These are phyloP conservation scores for Cryptococcus floricola DNA, from an alignment of 1,284 basidiomycete species.

Conservation along the genomic window DNA sequence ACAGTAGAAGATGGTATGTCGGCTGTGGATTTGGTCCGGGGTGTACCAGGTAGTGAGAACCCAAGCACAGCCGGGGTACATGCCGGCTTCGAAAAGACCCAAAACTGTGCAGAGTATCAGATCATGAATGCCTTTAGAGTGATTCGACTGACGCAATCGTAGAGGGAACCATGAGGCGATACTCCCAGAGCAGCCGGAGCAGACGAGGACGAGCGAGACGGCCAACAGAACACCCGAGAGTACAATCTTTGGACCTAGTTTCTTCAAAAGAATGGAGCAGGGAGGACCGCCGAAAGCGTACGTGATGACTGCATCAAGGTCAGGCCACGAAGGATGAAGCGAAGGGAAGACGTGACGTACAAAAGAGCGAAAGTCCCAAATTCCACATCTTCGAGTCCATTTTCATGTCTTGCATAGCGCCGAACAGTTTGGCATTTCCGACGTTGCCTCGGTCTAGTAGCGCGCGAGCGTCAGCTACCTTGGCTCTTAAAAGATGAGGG, in stretches of 20 bases:
- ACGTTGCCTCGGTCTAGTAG: not conserved
- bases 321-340: not conserved
- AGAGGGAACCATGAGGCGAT: slow-evolving; percentile 23
- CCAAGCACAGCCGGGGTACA: slow-evolving; percentile 22
- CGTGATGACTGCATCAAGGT: slow-evolving; percentile 15
- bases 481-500: too few relatives aligned
- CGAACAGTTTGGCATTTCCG: slow-evolving; percentile 1
- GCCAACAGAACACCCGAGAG: slow-evolving; percentile 12
- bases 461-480: not conserved
- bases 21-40: slow-evolving; percentile 17
- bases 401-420: not conserved
- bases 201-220: slow-evolving; percentile 16
- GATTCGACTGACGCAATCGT: slow-evolving; percentile 18
- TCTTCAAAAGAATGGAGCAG: slow-evolving; percentile 19
- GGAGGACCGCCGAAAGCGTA: slow-evolving; percentile 21
- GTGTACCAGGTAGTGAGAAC: slow-evolving; percentile 29
- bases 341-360: not conserved
- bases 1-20: slow-evolving; percentile 21
- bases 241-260: slow-evolving; percentile 20
- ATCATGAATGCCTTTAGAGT: not conserved
- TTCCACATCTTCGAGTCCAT: slow-evolving; percentile 19
- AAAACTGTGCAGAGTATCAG: slow-evolving; percentile 8
- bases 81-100: slow-evolving; percentile 23
- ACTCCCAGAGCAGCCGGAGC: slow-evolving; percentile 18
- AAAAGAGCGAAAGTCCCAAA: slow-evolving; percentile 26